Base-by-base conservation (phyloP, 441 rosid species). In the Aquilaria agallochum region DNA sequence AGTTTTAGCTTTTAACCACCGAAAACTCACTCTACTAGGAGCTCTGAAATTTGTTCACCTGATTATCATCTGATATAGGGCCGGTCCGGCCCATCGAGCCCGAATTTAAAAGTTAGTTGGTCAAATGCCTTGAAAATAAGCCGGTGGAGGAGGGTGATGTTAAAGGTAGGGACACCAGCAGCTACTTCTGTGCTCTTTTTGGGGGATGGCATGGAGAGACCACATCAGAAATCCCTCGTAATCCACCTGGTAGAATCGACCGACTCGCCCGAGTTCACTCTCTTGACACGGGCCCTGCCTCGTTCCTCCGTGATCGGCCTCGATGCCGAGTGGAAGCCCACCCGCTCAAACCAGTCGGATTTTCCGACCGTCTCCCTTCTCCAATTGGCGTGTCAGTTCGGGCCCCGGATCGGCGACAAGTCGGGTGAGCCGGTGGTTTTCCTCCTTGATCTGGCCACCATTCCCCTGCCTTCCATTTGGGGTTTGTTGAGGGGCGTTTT, bases 241-340 rank as follows among this genome's bases (percentile, higher is more conserved):
- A 36, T 80, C 59, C 73, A 80, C 73, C 71, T 83, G 0, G 89
- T 92, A 65, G 56, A 81, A 0, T 67, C 85, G 60, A 68, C 79
- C 58, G 85, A 85, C 65, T 86, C 92, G 48, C 47, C 82, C 76
- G 97, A 88, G 90, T 89, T 89, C 80, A 66, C 78, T 63, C 82
- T 53, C 58, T 64, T 88, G 15, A 78, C 80, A 51, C 72, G 68
- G 70, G 36, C 78, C 55, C 71, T 90, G 58, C 67, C 81, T 78
- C 82, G 77, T 58, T 81, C 86, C 50, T 72, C 89, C 3, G 20
- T 86, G 79, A 69, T 90, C 45, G 92, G 74, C 0, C 86, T 90
- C 59, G 97, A 90, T 67, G 98, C 95, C 13, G 96, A 93, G 48
- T 90, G 98, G 97, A 90, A 85, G 60, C 97, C 95, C 33, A 44